Conservation (phyloP, 495 filamentous ascomycete species). For the Aspergillus egyptiacus region DNA sequence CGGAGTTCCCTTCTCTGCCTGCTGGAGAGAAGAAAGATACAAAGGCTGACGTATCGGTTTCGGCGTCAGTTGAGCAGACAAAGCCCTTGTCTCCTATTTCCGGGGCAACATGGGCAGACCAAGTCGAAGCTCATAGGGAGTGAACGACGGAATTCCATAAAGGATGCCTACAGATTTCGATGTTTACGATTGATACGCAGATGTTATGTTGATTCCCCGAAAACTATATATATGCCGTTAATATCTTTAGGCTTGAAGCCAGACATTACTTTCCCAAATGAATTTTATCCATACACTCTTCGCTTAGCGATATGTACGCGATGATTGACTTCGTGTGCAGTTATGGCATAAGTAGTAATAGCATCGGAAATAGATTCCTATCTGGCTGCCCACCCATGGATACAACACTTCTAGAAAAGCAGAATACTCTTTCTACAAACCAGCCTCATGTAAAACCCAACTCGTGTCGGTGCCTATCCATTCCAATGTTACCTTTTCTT, state of each 20-base stretch:
- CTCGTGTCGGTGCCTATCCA: no score
- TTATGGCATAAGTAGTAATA: no score
- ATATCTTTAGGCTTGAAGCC: not conserved
- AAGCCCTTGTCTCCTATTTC: constrained; percentile 21
- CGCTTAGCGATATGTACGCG: no score
- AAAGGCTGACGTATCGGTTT: constrained; percentile 8
- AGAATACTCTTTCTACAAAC: no score
- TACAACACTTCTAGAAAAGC: no score
- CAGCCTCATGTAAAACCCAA: no score
- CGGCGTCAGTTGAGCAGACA: not conserved
- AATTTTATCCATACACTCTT: no score
- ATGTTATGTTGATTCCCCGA: not conserved
- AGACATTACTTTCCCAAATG: no score
- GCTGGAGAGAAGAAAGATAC: constrained; percentile 23
- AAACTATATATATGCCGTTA: constrained; percentile 1
- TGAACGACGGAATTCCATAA: not conserved
- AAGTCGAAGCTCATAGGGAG: constrained; percentile 20
- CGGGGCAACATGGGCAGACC: constrained; percentile 28
- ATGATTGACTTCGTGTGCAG: no score
- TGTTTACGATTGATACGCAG: constrained; percentile 2
- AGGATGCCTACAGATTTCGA: not conserved
- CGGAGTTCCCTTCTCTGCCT: constrained; percentile 42
- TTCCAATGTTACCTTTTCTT: not conserved
- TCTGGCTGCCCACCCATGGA: not conserved
- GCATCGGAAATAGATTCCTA: not conserved